Evolutionary conservation across 306 rosid species (phyloP).

Genomic region (Trifolium fragiferum): DNA sequence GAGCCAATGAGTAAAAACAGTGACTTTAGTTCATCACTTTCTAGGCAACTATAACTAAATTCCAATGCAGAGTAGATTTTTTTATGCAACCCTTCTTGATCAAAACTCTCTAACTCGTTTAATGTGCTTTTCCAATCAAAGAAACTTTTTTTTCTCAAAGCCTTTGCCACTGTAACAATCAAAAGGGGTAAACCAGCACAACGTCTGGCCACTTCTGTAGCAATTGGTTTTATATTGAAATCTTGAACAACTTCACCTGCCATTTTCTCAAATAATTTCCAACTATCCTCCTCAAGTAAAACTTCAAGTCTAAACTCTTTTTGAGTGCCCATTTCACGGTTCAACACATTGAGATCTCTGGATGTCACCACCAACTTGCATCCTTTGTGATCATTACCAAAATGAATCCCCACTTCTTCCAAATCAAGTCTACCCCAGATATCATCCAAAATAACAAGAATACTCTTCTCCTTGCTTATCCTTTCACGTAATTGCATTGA

Average conservation of each 20-base stretch:
- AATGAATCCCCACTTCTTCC: background rate
- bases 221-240: background rate
- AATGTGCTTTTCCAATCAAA: slow-evolving; percentile 7
- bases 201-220: slow-evolving; percentile 2
- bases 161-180: slow-evolving; percentile 27
- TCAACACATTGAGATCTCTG: slow-evolving; percentile 1
- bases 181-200: slow-evolving; percentile 43
- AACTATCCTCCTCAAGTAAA: slow-evolving; percentile 10
- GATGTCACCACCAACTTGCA: slow-evolving; percentile 34
- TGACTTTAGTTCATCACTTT: background rate
- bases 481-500: background rate
- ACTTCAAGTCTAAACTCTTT: slow-evolving; percentile 5
- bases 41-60: background rate
- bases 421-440: background rate
- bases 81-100: background rate
- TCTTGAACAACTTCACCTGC: background rate
- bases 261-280: slow-evolving; percentile 28
- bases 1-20: slow-evolving; percentile 27
- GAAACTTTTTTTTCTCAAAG: slow-evolving; percentile 1
- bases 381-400: slow-evolving; percentile 30
- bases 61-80: background rate
- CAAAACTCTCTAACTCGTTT: background rate
- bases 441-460: slow-evolving; percentile 33
- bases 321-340: background rate
- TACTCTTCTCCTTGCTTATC: slow-evolving; percentile 17